phyloP scores from a whole-genome alignment of 1,139 yeast genomes.

The Saccharomycopsis hybrid region DNA sequence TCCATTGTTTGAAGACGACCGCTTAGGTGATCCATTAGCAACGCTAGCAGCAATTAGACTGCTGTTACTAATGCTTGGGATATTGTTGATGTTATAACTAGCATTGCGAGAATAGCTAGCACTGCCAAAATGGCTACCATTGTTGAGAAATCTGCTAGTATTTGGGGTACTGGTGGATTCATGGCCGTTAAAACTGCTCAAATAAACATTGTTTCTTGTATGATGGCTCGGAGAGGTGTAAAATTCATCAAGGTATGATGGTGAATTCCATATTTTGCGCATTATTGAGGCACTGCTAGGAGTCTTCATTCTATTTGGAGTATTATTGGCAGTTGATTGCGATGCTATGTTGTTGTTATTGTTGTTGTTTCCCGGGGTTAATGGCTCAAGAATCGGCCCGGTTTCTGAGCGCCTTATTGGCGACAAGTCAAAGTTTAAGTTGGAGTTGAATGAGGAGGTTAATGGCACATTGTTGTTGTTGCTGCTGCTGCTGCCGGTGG shows the following conservation, averaged over 20 bases:
- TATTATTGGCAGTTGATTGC: slow-evolving; percentile 14
- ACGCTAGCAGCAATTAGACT: slow-evolving; percentile 7
- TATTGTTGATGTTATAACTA: not conserved
- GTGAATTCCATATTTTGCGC: slow-evolving; percentile 55
- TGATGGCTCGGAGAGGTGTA: slow-evolving; percentile 49
- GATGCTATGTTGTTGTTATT: slow-evolving; percentile 14
- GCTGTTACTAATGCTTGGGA: not conserved
- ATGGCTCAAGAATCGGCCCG: slow-evolving; percentile 57
- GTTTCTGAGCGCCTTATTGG: slow-evolving; percentile 52
- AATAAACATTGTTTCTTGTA: slow-evolving; percentile 1
- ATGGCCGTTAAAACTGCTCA: not conserved
- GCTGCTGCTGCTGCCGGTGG: not conserved
- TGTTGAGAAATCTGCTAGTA: not conserved
- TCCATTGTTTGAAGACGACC: not conserved
- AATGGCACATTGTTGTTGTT: slow-evolving; percentile 20
- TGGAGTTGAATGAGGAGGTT: slow-evolving; percentile 57
- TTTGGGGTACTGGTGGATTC: not conserved
- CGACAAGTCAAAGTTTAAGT: slow-evolving; percentile 55
- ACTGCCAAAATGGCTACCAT: not conserved
- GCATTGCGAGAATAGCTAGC: not conserved
- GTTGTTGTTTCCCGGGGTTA: slow-evolving; percentile 26
- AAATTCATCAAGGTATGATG: slow-evolving; percentile 60
- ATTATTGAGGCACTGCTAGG: slow-evolving; percentile 34
- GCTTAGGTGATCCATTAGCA: slow-evolving; percentile 25
- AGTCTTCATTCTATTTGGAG: slow-evolving; percentile 25